Evolutionary conservation across 2,329 filamentous ascomycete genomes (phyloP).

Genomic region (Fusarium fracticaudum): DNA sequence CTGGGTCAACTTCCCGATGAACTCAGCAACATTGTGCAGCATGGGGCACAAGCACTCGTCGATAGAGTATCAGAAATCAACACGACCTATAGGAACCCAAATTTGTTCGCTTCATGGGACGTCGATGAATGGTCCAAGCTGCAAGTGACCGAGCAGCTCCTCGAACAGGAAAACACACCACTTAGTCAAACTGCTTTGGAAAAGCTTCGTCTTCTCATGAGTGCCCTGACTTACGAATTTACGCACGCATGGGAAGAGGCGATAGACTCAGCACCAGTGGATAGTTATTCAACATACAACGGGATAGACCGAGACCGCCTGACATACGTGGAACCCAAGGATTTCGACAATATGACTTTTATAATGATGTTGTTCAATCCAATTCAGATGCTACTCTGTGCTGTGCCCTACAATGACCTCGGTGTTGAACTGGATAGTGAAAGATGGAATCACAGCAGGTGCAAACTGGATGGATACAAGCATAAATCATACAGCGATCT

Average conservation of each 20-base stretch:
- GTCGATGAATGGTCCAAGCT: slow-evolving; percentile 50
- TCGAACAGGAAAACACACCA: slow-evolving; percentile 20
- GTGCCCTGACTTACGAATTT: slow-evolving; percentile 24
- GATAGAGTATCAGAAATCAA: slow-evolving; percentile 52
- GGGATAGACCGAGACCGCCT: slow-evolving; percentile 49
- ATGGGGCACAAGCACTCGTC: slow-evolving; percentile 64
- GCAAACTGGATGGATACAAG: not conserved
- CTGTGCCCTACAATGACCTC: slow-evolving; percentile 50
- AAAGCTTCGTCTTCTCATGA: slow-evolving; percentile 37
- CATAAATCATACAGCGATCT: not conserved
- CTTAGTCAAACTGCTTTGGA: slow-evolving; percentile 18
- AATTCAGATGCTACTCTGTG: slow-evolving; percentile 43
- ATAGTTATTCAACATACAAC: not conserved
- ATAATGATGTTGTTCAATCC: slow-evolving; percentile 27
- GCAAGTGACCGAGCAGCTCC: slow-evolving; percentile 39
- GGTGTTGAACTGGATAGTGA: slow-evolving; percentile 18
- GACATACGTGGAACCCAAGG: slow-evolving; percentile 48
- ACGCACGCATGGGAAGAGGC: slow-evolving; percentile 25
- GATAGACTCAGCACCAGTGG: not conserved
- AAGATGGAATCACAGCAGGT: slow-evolving; percentile 4
- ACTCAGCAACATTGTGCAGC: slow-evolving; percentile 65
- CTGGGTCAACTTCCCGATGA: slow-evolving; percentile 62
- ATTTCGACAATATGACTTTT: slow-evolving; percentile 34
- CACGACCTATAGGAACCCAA: slow-evolving; percentile 47
- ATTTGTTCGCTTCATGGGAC: slow-evolving; percentile 38